Evolutionary conservation across 805 yeast genomes (phyloP).

Genomic region (Wickerhamomyces bisporus): DNA sequence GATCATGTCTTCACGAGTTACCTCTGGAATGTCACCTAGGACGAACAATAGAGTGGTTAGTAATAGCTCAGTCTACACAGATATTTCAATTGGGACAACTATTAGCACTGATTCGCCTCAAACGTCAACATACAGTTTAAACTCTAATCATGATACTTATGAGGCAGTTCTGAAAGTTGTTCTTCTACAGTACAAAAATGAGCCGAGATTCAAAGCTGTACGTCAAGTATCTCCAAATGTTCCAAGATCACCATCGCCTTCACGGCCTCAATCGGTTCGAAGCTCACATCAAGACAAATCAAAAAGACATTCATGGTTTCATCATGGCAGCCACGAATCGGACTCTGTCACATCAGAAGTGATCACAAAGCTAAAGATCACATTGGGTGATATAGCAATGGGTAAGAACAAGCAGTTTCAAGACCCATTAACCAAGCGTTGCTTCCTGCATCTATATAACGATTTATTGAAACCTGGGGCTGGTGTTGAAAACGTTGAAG

Average conservation of each 20-base stretch:
- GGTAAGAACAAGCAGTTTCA: constrained; percentile 28
- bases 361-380: constrained; percentile 33
- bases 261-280: not conserved
- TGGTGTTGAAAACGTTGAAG: constrained; percentile 32
- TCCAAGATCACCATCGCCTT: constrained; percentile 5
- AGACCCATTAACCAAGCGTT: constrained; percentile 49
- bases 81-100: constrained; percentile 10
- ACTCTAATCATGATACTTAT: constrained; percentile 32
- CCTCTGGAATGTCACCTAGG: not conserved
- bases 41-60: constrained; percentile 4
- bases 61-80: constrained; percentile 8
- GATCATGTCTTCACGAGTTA: too few species aligned
- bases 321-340: constrained; percentile 21
- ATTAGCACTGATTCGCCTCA: constrained; percentile 5
- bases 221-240: constrained; percentile 5
- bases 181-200: constrained; percentile 55
- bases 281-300: constrained; percentile 20
- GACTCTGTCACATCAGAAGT: constrained; percentile 33
- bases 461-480: constrained; percentile 40
- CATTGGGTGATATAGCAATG: constrained; percentile 43
- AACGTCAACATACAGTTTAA: not conserved
- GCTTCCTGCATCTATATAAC: constrained; percentile 58
- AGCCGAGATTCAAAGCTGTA: constrained; percentile 49
- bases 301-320: constrained; percentile 27
- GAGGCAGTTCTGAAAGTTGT: constrained; percentile 49